Conservation (phyloP, 345 rosid genomes). For the Moricandia moricandioides region DNA sequence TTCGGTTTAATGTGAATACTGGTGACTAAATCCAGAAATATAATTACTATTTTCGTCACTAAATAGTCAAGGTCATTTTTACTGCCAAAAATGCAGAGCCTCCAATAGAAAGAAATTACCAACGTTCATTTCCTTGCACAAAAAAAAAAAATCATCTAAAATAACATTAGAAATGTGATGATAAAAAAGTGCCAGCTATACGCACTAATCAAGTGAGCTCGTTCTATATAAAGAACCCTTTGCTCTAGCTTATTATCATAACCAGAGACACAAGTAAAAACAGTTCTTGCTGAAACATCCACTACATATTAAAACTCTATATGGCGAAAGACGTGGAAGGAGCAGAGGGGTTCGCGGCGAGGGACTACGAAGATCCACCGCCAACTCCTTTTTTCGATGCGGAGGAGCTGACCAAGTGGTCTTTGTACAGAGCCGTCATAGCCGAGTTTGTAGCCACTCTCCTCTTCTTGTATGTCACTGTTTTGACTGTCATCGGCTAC, state of each 20-base stretch:
- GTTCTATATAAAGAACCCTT: constrained; percentile 22
- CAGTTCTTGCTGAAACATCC: background rate
- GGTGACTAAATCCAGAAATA: constrained; percentile 5
- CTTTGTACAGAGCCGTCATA: constrained; percentile 33
- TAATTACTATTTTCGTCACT: background rate
- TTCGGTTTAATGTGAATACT: background rate
- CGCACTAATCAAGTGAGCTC: background rate
- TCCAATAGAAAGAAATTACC: background rate
- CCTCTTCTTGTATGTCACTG: constrained; percentile 32
- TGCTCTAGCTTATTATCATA: constrained; percentile 5
- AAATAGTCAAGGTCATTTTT: background rate
- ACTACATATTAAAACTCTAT: background rate
- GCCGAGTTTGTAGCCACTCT: constrained; percentile 40
- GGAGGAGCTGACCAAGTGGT: constrained; percentile 35
- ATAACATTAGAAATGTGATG: background rate
- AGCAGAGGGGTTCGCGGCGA: constrained; percentile 41
- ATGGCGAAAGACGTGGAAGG: constrained; percentile 53
- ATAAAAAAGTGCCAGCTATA: background rate
- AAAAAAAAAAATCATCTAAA: background rate
- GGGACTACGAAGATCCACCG: constrained; percentile 38
- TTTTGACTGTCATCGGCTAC: constrained; percentile 37
- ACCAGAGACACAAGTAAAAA: background rate
- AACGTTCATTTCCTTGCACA: background rate
- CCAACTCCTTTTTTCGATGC: constrained; percentile 30
- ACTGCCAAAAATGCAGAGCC: background rate